Percentiles rank a stretch among this genome's conserved stretches.
Conservation (phyloP, 2,329 filamentous ascomycete genomes). For the Penicillium oxalicum region DNA sequence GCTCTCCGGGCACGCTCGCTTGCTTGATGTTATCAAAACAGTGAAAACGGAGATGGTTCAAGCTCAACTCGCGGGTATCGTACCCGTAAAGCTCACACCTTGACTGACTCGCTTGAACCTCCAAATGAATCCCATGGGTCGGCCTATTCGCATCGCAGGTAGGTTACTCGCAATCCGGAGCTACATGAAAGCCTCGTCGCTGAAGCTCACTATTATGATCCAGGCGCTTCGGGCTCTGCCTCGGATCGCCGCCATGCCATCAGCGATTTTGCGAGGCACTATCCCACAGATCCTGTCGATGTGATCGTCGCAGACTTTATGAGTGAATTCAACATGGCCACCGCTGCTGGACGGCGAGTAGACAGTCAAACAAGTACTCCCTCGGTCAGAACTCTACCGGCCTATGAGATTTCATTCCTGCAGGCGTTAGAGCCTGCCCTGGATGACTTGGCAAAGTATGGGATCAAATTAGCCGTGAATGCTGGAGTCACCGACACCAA, state of each 20-base stretch:
- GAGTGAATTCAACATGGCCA: conserved; percentile 50
- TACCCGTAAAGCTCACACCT: too few relatives aligned
- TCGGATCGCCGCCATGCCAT: conserved; percentile 44
- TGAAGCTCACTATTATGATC: not conserved
- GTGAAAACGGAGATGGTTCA: too few relatives aligned
- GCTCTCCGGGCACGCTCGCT: not conserved
- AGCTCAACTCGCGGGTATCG: too few relatives aligned
- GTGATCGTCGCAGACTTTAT: conserved; percentile 46
- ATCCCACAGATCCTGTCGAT: conserved; percentile 39
- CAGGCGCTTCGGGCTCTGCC: conserved; percentile 41
- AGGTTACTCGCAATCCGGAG: not conserved
- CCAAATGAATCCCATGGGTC: conserved; percentile 14
- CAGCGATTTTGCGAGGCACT: conserved; percentile 36
- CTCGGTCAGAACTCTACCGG: conserved; percentile 26
- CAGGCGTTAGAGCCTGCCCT: conserved; percentile 42
- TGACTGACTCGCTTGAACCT: too few relatives aligned
- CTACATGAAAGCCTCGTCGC: not conserved
- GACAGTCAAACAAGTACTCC: conserved; percentile 22
- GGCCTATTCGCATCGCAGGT: conserved; percentile 22
- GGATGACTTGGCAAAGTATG: conserved; percentile 35
- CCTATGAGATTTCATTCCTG: conserved; percentile 49
- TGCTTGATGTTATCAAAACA: too few relatives aligned
- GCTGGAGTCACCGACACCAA: conserved; percentile 41
- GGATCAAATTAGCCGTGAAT: conserved; percentile 43
- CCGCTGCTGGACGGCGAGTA: conserved; percentile 34